Percentiles rank a stretch among this genome's conserved stretches.
These are phyloP conservation scores for Trichoderma cornu-damae DNA, from an alignment of 2,329 filamentous ascomycete genomes.

Conservation along the genomic window DNA sequence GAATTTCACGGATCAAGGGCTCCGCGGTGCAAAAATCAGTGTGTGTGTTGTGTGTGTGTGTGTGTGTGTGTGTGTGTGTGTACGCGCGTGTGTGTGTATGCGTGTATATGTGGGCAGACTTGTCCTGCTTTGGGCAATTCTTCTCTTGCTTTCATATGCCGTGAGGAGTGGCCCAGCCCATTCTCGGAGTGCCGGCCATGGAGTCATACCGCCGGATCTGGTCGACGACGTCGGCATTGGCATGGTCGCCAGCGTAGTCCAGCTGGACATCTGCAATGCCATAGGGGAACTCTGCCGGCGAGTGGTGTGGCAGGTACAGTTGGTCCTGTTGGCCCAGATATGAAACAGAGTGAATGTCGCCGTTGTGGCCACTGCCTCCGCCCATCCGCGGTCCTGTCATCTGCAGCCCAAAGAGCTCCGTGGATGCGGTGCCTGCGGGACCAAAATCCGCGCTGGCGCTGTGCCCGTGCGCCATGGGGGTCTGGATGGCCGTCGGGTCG, in stretches of 20 bases:
- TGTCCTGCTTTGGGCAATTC: neutral
- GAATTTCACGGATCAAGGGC: neutral
- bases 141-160: neutral
- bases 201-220: slow-evolving; percentile 1
- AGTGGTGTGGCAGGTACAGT: slow-evolving; percentile 21
- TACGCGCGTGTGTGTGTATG: too few species aligned
- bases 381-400: slow-evolving; percentile 15
- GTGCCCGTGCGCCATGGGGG: slow-evolving; percentile 18
- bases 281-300: slow-evolving; percentile 26
- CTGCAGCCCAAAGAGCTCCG: slow-evolving; percentile 18
- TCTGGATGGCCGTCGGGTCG: slow-evolving; percentile 19
- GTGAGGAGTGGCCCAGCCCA: slow-evolving; percentile 5
- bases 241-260: slow-evolving; percentile 24
- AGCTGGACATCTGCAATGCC: slow-evolving; percentile 26
- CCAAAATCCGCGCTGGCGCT: neutral
- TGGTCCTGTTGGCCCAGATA: slow-evolving; percentile 13
- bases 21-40: neutral
- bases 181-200: slow-evolving; percentile 7
- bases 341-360: slow-evolving; percentile 8
- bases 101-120: neutral
- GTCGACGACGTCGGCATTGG: neutral
- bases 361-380: neutral
- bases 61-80: too few species aligned
- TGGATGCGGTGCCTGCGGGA: neutral
- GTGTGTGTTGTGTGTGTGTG: too few species aligned